phyloP scores from a whole-genome alignment of 352 stramenopile species.

The Plasmopara viticola region DNA sequence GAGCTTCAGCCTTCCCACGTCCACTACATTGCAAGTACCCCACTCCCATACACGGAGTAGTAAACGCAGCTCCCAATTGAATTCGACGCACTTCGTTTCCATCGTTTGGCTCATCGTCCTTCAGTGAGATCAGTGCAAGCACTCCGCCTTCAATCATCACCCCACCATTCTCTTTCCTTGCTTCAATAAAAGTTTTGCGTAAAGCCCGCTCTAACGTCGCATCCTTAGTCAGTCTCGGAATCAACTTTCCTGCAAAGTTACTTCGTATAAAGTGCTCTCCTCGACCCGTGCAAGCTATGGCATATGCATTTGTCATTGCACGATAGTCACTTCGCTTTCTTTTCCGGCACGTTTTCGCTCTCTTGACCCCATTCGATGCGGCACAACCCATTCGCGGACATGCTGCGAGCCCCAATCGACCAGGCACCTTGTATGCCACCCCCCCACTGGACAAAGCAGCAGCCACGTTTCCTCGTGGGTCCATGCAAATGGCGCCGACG shows the following conservation, averaged over 20 bases:
- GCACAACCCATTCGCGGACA: conserved; percentile 60
- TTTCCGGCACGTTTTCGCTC: conserved; percentile 9
- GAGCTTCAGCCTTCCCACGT: conserved; percentile 11
- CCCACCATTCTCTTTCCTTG: conserved; percentile 29
- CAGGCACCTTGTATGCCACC: conserved; percentile 57
- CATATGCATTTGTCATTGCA: conserved; percentile 31
- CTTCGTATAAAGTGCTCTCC: conserved; percentile 69
- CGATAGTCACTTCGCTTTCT: conserved; percentile 9
- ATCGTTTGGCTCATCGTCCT: background rate
- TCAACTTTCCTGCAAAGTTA: conserved; percentile 31
- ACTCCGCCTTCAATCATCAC: conserved; percentile 47
- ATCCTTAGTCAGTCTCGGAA: conserved; percentile 21
- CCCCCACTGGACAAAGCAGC: conserved; percentile 61
- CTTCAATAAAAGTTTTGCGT: conserved; percentile 29
- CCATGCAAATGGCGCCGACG: conserved; percentile 56
- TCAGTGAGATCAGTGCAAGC: conserved; percentile 25
- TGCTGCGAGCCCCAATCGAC: conserved; percentile 55
- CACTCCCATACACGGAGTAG: conserved; percentile 62
- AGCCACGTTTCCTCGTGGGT: conserved; percentile 43
- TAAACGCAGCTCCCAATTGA: conserved; percentile 53
- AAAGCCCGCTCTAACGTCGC: conserved; percentile 24
- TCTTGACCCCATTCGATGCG: conserved; percentile 27
- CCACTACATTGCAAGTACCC: conserved; percentile 33
- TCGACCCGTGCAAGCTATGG: conserved; percentile 48
- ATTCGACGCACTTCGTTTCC: conserved; percentile 7